Conservation (phyloP, 129 eudicot species). For the Dittrichia graveolens region DNA sequence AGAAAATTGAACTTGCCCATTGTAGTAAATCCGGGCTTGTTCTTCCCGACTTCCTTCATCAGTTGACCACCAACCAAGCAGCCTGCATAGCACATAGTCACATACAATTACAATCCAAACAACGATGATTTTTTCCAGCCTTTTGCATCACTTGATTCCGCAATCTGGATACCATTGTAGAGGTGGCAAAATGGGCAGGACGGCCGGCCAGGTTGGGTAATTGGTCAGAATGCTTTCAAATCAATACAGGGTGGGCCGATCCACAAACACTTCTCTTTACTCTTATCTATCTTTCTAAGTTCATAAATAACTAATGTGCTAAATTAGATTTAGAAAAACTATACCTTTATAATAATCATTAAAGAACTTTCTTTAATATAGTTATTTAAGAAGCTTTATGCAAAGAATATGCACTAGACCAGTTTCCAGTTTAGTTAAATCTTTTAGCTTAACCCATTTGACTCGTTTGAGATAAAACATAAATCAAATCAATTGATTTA, state of each 20-base stretch:
- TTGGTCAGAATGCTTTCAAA: not conserved
- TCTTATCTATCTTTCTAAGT: not conserved
- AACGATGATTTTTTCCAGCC: not conserved
- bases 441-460: not conserved
- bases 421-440: not conserved
- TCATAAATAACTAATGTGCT: too few species aligned
- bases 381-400: not conserved
- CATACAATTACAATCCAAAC: conserved; percentile 4
- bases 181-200: not conserved
- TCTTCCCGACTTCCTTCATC: conserved; percentile 91
- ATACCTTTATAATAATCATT: too few species aligned
- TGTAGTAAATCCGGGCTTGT: conserved; percentile 62
- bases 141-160: not conserved
- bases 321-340: too few species aligned
- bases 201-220: not conserved
- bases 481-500: conserved; percentile 3
- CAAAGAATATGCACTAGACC: not conserved
- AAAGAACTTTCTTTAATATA: not conserved
- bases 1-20: conserved; percentile 48
- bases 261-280: too few species aligned
- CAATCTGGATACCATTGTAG: not conserved
- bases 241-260: not conserved
- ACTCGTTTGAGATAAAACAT: not conserved
- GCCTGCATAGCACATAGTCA: conserved; percentile 63
- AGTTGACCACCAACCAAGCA: conserved; percentile 95